Percentiles rank a stretch among this genome's conserved stretches.
Evolutionary conservation across 331 rosid species (phyloP).

Genomic region (Cydonia oblonga): DNA sequence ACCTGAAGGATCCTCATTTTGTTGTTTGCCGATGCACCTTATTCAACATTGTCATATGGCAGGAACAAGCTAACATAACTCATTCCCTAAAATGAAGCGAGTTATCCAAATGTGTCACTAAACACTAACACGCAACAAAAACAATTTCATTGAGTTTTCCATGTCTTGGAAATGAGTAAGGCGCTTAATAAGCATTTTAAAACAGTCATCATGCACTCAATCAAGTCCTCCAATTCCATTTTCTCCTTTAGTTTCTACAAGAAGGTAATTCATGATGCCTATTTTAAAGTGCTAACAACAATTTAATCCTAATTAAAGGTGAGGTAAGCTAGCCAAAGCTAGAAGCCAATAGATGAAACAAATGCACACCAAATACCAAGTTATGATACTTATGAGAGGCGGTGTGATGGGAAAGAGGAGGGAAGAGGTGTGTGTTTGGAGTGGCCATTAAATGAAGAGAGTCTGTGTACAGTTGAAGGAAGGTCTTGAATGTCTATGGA

Average conservation of each 20-base stretch:
- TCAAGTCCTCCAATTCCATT: not conserved
- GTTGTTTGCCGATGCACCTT: too few species aligned
- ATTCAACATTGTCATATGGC: not conserved
- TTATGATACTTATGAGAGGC: constrained; percentile 36
- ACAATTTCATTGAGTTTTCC: not conserved
- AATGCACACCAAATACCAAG: constrained; percentile 11
- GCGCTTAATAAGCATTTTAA: not conserved
- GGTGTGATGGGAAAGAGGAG: constrained; percentile 38
- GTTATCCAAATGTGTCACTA: not conserved
- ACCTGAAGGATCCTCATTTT: not conserved
- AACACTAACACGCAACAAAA: not conserved
- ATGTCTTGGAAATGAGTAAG: not conserved
- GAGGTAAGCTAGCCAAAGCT: constrained; percentile 1
- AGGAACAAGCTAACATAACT: not conserved
- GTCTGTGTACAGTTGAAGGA: constrained; percentile 60
- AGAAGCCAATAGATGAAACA: constrained; percentile 3
- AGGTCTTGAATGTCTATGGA: constrained; percentile 44
- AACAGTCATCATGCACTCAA: not conserved
- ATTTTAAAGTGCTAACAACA: not conserved
- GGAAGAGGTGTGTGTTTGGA: constrained; percentile 26
- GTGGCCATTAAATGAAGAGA: constrained; percentile 44
- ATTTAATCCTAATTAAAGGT: not conserved
- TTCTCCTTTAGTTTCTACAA: too few species aligned
- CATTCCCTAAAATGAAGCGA: not conserved
- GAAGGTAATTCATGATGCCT: not conserved